Conservation (phyloP, 257 asterid species). For the Scutellaria galericulata region DNA sequence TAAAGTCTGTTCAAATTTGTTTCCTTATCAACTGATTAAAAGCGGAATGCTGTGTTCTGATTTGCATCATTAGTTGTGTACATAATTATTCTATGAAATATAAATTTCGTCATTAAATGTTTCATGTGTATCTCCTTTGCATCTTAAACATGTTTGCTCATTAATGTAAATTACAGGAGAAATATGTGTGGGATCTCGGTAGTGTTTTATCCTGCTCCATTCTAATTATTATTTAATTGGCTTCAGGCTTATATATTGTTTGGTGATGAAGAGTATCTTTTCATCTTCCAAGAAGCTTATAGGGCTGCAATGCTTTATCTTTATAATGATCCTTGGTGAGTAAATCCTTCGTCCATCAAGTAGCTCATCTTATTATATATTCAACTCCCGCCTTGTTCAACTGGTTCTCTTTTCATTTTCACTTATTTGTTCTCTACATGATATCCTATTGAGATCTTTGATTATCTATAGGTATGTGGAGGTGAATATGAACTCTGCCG, state of each 20-base stretch:
- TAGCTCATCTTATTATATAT: conserved; percentile 16
- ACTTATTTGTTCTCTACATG: conserved; percentile 10
- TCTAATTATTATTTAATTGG: conserved; percentile 32
- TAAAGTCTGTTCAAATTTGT: conserved; percentile 2
- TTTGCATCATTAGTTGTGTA: neutral
- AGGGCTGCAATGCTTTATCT: conserved; percentile 92
- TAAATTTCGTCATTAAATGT: no score
- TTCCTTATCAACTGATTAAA: conserved; percentile 6
- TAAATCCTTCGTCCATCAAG: conserved; percentile 27
- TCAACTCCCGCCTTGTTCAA: conserved; percentile 25
- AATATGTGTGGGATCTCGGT: neutral
- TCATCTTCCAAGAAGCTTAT: conserved; percentile 96
- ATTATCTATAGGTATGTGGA: conserved; percentile 81
- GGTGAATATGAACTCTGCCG: conserved; percentile 98
- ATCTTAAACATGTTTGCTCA: neutral
- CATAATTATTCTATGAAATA: no score
- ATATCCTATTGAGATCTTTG: conserved; percentile 14
- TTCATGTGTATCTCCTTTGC: conserved; percentile 14
- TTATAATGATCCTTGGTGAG: conserved; percentile 92
- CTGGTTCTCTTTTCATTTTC: conserved; percentile 15
- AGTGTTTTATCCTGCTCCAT: conserved; percentile 3
- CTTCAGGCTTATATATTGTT: conserved; percentile 85
- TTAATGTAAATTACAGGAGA: neutral
- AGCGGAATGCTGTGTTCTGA: neutral
- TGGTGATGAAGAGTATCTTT: conserved; percentile 97